These are phyloP conservation scores for Pezicula rhizophila DNA, from an alignment of 2,329 filamentous ascomycete genomes.

Conservation along the genomic window DNA sequence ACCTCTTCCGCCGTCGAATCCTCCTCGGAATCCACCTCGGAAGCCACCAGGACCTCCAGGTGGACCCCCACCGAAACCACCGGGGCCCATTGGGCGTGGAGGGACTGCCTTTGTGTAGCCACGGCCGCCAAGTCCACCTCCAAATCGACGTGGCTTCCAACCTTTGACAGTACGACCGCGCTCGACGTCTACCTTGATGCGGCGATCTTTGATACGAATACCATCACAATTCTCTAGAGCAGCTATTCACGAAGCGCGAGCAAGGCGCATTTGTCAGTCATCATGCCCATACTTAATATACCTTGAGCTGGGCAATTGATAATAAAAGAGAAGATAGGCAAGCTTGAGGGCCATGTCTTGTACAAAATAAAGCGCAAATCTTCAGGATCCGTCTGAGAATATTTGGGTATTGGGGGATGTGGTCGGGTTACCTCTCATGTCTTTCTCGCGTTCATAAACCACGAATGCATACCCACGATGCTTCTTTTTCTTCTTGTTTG, in stretches of 20 bases:
- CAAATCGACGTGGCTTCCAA: slow-evolving; percentile 87
- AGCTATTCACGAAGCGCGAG: slow-evolving; percentile 62
- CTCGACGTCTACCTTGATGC: slow-evolving; percentile 92
- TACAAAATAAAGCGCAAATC: slow-evolving; percentile 30
- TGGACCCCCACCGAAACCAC: slow-evolving; percentile 48
- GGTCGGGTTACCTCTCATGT: slow-evolving; percentile 89
- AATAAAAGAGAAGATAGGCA: slow-evolving; percentile 30
- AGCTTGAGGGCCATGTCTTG: slow-evolving; percentile 34
- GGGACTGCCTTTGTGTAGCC: slow-evolving; percentile 82
- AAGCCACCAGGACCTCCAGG: slow-evolving; percentile 36
- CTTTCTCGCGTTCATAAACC: slow-evolving; percentile 93
- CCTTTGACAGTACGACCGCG: slow-evolving; percentile 88
- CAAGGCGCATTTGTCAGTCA: slow-evolving; percentile 63
- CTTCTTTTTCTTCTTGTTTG: slow-evolving; percentile 72
- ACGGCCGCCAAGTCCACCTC: slow-evolving; percentile 85
- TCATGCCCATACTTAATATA: slow-evolving; percentile 50
- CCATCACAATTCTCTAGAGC: slow-evolving; percentile 83
- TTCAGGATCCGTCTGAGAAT: slow-evolving; percentile 13
- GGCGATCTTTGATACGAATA: slow-evolving; percentile 85
- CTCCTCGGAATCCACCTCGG: slow-evolving; percentile 39
- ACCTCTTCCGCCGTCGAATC: slow-evolving; percentile 31
- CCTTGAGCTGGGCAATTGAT: slow-evolving; percentile 29
- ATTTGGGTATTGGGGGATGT: slow-evolving; percentile 33
- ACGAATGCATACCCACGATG: slow-evolving; percentile 94
- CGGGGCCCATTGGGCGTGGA: slow-evolving; percentile 62